These are phyloP conservation scores for Euphorbia tirucalli DNA, from an alignment of 345 rosid species.

Conservation along the genomic window DNA sequence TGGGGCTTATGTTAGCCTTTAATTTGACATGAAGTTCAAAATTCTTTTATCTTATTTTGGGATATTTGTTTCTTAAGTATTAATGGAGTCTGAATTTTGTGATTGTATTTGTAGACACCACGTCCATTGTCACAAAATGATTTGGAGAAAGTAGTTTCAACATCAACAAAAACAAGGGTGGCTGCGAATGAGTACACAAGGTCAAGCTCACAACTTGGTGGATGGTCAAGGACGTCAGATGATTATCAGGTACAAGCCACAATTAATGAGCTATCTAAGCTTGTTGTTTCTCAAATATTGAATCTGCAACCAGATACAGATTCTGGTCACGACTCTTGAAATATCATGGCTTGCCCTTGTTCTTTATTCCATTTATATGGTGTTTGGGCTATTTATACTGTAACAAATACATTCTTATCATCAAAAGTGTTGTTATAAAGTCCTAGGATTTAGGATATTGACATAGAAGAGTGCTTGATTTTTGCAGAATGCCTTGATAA, in stretches of 20 bases:
- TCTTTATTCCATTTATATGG: background rate
- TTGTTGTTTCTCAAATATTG: constrained; percentile 70
- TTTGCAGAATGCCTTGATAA: too few species aligned
- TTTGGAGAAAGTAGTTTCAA: constrained; percentile 61
- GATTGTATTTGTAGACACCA: constrained; percentile 47
- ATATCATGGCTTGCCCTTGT: constrained; percentile 13
- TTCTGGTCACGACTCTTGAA: constrained; percentile 47
- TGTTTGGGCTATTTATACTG: background rate
- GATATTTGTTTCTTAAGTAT: too few species aligned
- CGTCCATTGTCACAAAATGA: constrained; percentile 71
- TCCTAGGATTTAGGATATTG: background rate
- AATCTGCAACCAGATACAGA: constrained; percentile 75
- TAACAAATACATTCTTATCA: background rate
- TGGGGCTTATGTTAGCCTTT: too few species aligned
- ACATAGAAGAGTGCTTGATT: too few species aligned
- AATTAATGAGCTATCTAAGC: constrained; percentile 76
- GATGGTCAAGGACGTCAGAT: constrained; percentile 55
- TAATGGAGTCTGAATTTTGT: too few species aligned
- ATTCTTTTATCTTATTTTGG: background rate
- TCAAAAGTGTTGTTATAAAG: background rate
- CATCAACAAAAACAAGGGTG: constrained; percentile 66
- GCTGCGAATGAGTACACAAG: constrained; percentile 74
- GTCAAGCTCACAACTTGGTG: constrained; percentile 48
- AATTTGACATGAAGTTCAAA: background rate
- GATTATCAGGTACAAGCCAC: constrained; percentile 75